Evolutionary conservation across 2,329 filamentous ascomycete species (phyloP), one percentile per base, ranked within the genome.

Genomic region (Apiospora phragmitis): DNA sequence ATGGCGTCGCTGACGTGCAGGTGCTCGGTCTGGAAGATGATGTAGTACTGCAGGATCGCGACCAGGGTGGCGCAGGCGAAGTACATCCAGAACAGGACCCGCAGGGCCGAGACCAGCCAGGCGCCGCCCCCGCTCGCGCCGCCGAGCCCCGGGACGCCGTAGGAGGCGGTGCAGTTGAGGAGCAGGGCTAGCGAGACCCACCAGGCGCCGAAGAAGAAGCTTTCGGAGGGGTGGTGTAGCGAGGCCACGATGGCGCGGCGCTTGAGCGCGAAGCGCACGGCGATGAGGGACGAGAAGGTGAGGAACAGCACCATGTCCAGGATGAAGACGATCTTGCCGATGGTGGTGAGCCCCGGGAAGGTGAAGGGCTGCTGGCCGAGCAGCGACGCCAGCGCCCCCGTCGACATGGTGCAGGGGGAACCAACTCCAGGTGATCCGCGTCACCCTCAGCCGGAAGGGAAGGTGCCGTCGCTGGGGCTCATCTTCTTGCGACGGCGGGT

Each of bases 161-260:
- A 92, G 72, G 91, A 86, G 9, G 88, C 87, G 51, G 91, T 85
- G 74, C 91, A 91, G 75, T 91, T 88, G 73, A 92, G 84, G 24
- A 91, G 82, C 59, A 91, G 91, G 2, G 90, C 90, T 72, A 91
- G 85, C 47, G 88, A 90, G 70, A 92, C 89, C 45, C 91, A 82
- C 4, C 85, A 85, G 1, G 90, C 88, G 0, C 89, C 89, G 6
- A 90, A 86, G 79, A 92, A 92, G 9, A 92, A 82, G 32, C 85
- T 88, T 75, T 93, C 91, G 0, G 89, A 92, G 0, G 90, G 90
- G 80, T 92, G 90, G 45, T 88, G 77, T 65, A 92, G 86, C 0
- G 87, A 89, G n/a, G 65, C 41, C 11, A 67, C 2, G 41, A 67
- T 67, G 65, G 65, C 65, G n/a, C n/a, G 41, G 24, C 21, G 65